A percentile compares a stretch with the other conserved stretches of the same genome.
These are phyloP conservation scores for Epichloe typhina DNA, from an alignment of 2,329 filamentous ascomycete genomes.

Conservation along the genomic window DNA sequence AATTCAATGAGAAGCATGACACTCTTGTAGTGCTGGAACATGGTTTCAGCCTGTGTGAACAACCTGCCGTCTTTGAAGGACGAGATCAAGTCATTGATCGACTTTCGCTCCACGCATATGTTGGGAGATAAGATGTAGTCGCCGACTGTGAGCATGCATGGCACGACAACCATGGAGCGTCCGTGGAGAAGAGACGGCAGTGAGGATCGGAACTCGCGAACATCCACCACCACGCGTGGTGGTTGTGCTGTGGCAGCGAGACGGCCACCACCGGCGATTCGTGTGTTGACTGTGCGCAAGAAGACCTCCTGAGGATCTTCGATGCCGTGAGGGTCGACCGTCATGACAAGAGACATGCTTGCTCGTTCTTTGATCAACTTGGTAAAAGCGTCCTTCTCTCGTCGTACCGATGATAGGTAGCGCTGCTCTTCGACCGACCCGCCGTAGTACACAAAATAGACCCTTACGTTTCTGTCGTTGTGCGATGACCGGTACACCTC, in stretches of 20 bases:
- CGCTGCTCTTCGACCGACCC: constrained; percentile 91
- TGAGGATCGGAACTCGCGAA: constrained; percentile 89
- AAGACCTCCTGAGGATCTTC: constrained; percentile 85
- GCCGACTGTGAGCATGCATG: constrained; percentile 90
- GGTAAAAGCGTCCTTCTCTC: constrained; percentile 93
- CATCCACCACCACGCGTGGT: constrained; percentile 84
- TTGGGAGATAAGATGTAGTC: constrained; percentile 88
- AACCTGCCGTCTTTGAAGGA: constrained; percentile 87
- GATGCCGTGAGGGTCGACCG: constrained; percentile 51
- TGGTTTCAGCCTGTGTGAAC: constrained; percentile 83
- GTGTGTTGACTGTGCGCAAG: constrained; percentile 87
- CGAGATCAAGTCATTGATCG: constrained; percentile 76
- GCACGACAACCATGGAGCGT: constrained; percentile 74
- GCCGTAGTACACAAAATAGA: constrained; percentile 95
- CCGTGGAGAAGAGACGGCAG: constrained; percentile 85
- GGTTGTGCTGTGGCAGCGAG: constrained; percentile 73
- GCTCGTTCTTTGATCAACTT: constrained; percentile 89
- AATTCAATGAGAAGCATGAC: constrained; percentile 96
- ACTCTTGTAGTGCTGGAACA: constrained; percentile 84
- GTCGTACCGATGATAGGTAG: constrained; percentile 77
- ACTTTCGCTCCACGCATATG: constrained; percentile 92
- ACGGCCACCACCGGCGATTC: constrained; percentile 85
- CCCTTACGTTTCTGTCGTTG: constrained; percentile 72
- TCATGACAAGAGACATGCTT: constrained; percentile 81
- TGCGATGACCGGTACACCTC: constrained; percentile 96